These are phyloP conservation scores for Monilinia fructigena DNA, from an alignment of 2,329 filamentous ascomycete species.

Conservation along the genomic window DNA sequence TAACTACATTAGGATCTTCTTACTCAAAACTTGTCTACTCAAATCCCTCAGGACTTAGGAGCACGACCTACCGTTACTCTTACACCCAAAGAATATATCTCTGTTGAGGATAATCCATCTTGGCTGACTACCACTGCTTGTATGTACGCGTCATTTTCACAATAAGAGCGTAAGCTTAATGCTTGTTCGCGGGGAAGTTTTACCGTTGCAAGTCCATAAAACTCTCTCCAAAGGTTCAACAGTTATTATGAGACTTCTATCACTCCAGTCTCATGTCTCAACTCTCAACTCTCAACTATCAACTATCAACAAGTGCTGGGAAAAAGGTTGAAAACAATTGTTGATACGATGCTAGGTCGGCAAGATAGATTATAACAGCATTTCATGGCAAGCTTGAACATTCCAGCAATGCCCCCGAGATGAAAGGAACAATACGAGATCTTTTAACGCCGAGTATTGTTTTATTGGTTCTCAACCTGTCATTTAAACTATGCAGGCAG, in stretches of 20 bases:
- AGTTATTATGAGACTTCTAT: background rate
- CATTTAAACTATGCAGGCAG: background rate
- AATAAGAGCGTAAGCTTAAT: slow-evolving; percentile 3
- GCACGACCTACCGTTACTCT: background rate
- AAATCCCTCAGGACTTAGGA: background rate
- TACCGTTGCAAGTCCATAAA: background rate
- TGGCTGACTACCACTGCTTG: background rate
- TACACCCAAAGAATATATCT: background rate
- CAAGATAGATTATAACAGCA: too few relatives aligned
- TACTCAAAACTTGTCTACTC: too few relatives aligned
- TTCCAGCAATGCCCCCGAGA: background rate
- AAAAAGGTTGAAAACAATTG: background rate
- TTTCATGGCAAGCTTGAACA: too few relatives aligned
- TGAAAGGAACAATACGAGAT: background rate
- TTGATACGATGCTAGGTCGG: too few relatives aligned
- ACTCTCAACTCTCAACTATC: too few relatives aligned
- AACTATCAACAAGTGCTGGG: background rate
- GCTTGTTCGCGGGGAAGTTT: background rate
- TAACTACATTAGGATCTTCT: too few relatives aligned
- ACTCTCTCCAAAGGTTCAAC: background rate
- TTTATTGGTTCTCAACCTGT: background rate
- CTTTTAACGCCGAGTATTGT: background rate
- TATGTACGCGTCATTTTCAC: slow-evolving; percentile 9
- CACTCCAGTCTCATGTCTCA: too few relatives aligned
- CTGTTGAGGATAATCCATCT: background rate